These are phyloP conservation scores for Crucihimalaya himalaica DNA, from an alignment of 345 rosid genomes.

Conservation along the genomic window DNA sequence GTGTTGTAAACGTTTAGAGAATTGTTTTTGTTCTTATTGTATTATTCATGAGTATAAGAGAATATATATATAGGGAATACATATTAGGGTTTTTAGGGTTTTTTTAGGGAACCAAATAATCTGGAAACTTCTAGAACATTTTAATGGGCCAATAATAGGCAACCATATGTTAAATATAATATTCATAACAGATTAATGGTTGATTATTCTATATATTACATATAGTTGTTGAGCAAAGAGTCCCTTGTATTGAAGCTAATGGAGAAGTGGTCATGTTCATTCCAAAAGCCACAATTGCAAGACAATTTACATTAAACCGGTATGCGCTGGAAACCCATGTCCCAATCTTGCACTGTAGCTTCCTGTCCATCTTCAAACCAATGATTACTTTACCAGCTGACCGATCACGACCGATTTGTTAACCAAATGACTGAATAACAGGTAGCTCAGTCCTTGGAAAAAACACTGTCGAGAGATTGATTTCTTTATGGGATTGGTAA, in stretches of 20 bases:
- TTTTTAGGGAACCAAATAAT: too few relatives aligned
- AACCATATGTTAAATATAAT: too few relatives aligned
- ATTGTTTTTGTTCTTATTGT: too few relatives aligned
- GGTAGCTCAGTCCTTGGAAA: constrained; percentile 64
- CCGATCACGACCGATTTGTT: constrained; percentile 63
- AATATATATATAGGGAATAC: too few relatives aligned
- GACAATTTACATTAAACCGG: constrained; percentile 62
- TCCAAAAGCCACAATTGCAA: constrained; percentile 64
- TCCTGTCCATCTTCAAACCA: constrained; percentile 61
- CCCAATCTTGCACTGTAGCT: constrained; percentile 80
- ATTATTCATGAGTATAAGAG: too few relatives aligned
- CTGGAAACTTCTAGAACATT: too few relatives aligned
- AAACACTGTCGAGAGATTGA: constrained; percentile 59
- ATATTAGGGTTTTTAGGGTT: too few relatives aligned
- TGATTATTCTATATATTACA: constrained; percentile 36
- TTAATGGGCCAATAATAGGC: too few relatives aligned
- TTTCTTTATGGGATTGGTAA: constrained; percentile 72
- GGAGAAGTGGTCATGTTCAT: constrained; percentile 49
- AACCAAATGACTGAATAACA: constrained; percentile 62
- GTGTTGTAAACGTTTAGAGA: too few relatives aligned
- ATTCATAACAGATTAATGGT: too few relatives aligned
- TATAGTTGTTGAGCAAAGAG: constrained; percentile 65
- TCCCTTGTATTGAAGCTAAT: constrained; percentile 54
- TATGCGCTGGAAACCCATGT: constrained; percentile 82
- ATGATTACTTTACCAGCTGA: constrained; percentile 54